Evolutionary conservation across 371 early-diverging fungal genomes (phyloP).

Genomic region (Thermomucor indicae-seudaticae): DNA sequence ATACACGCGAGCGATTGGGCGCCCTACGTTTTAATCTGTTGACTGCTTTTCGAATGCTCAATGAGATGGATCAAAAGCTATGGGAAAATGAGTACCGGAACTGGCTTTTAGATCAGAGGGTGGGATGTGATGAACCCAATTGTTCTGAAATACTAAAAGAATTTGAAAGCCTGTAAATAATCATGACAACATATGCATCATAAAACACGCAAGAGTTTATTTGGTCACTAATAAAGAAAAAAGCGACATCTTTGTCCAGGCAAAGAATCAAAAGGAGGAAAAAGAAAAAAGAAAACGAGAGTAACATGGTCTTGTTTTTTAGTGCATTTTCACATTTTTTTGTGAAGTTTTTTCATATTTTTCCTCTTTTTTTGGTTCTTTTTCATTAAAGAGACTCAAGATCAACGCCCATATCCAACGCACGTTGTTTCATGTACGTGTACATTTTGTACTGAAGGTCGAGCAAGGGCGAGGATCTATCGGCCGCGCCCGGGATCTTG

Average conservation of each 20-base stretch:
- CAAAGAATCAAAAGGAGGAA: neutral
- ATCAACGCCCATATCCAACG: slow-evolving; percentile 32
- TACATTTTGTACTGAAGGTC: slow-evolving; percentile 49
- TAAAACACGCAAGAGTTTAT: too few relatives aligned
- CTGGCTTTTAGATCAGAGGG: slow-evolving; percentile 46
- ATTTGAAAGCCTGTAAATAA: too few relatives aligned
- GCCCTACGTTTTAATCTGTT: slow-evolving; percentile 45
- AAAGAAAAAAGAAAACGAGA: neutral
- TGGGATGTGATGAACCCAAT: neutral
- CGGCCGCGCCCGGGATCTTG: slow-evolving; percentile 1
- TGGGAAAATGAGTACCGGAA: slow-evolving; percentile 48
- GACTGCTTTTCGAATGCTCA: slow-evolving; percentile 40
- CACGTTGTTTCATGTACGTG: slow-evolving; percentile 40
- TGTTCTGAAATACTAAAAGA: too few relatives aligned
- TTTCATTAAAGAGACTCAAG: slow-evolving; percentile 7
- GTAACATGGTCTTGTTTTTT: neutral
- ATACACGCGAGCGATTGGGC: slow-evolving; percentile 47
- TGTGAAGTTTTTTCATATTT: slow-evolving; percentile 2
- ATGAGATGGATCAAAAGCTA: slow-evolving; percentile 39
- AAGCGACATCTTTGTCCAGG: too few relatives aligned
- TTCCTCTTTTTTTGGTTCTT: slow-evolving; percentile 6
- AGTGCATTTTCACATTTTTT: slow-evolving; percentile 2
- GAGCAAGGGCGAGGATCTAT: slow-evolving; percentile 28
- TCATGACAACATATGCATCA: too few relatives aligned
- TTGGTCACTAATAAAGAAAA: too few relatives aligned